Conservation (phyloP, 1,284 basidiomycete genomes). For the Ustilago xerochloae region DNA sequence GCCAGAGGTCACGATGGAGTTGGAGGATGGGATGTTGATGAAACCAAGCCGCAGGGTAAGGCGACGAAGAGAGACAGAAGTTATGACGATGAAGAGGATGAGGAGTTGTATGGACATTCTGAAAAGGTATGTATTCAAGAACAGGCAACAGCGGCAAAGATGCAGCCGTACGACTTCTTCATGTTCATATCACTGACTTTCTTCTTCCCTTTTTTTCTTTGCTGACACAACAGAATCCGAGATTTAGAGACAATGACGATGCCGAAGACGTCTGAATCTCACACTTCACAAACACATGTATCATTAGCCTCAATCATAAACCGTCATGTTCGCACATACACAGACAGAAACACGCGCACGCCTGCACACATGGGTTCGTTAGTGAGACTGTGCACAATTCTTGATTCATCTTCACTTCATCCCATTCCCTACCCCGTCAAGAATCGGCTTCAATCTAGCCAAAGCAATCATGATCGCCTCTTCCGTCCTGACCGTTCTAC, state of each 20-base stretch:
- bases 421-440: constrained; percentile 30
- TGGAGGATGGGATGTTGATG: background rate
- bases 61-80: constrained; percentile 75
- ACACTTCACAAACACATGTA: background rate
- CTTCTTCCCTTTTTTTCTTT: background rate
- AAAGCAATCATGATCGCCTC: constrained; percentile 61
- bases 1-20: constrained; percentile 23
- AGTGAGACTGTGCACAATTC: background rate
- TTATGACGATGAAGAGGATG: constrained; percentile 41
- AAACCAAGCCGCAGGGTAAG: background rate
- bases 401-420: background rate
- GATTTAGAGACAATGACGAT: constrained; percentile 67
- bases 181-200: background rate
- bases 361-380: too few species aligned
- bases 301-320: background rate
- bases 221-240: constrained; percentile 52
- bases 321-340: background rate
- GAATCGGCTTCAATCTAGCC: constrained; percentile 43
- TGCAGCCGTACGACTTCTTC: background rate
- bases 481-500: constrained; percentile 65
- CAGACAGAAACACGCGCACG: too few species aligned
- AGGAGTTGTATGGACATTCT: constrained; percentile 30
- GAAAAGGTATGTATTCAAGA: constrained; percentile 13
- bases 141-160: too few species aligned
- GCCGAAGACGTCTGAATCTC: constrained; percentile 51